Conservation (phyloP, 1,284 basidiomycete genomes). For the Boletus smithii region DNA sequence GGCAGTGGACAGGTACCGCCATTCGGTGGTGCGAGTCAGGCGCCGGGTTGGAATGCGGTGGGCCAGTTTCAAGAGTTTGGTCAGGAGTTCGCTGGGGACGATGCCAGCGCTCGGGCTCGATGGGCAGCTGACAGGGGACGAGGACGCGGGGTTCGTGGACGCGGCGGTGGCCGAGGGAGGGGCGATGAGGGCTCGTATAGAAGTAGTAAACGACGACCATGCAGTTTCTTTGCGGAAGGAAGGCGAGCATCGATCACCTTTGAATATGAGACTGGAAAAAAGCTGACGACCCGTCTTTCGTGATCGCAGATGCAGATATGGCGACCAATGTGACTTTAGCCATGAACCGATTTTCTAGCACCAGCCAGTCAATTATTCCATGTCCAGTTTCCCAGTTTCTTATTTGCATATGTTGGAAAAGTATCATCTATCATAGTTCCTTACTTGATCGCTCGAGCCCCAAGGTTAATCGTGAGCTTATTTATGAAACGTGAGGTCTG, state of each 20-base stretch:
- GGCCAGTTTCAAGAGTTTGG: slow-evolving; percentile 37
- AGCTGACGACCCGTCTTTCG: slow-evolving; percentile 46
- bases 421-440: neutral
- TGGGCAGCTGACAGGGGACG: slow-evolving; percentile 42
- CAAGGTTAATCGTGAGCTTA: slow-evolving; percentile 14
- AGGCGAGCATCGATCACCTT: slow-evolving; percentile 67
- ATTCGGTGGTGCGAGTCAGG: slow-evolving; percentile 26
- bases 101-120: slow-evolving; percentile 38
- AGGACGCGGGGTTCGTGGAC: slow-evolving; percentile 33
- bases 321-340: slow-evolving; percentile 79
- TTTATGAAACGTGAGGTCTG: neutral
- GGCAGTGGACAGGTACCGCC: slow-evolving; percentile 24
- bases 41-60: slow-evolving; percentile 27
- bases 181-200: slow-evolving; percentile 54
- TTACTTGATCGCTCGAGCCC: neutral
- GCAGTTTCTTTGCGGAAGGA: slow-evolving; percentile 84
- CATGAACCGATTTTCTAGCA: slow-evolving; percentile 51
- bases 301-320: slow-evolving; percentile 75
- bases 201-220: slow-evolving; percentile 78
- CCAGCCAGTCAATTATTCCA: neutral
- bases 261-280: slow-evolving; percentile 36
- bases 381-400: neutral
- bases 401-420: slow-evolving; percentile 14
- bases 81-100: slow-evolving; percentile 34
- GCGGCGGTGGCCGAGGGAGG: slow-evolving; percentile 46